Conservation (phyloP, 441 rosid genomes). For the Biscutella auriculata region DNA sequence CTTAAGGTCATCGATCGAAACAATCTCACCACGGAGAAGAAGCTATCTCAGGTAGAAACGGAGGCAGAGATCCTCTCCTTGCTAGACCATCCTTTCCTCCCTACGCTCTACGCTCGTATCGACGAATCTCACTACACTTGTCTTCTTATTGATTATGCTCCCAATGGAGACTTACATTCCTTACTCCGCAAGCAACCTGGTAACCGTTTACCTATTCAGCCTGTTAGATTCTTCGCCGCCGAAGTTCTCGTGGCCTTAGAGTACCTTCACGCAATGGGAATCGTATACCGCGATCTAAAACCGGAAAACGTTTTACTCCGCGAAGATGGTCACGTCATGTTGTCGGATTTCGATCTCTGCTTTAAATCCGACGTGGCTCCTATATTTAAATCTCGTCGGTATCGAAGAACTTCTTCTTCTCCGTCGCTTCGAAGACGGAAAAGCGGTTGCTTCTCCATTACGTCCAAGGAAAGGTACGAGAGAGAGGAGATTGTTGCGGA, state of each 20-base stretch:
- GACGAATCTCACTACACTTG: constrained; percentile 61
- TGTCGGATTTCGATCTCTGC: constrained; percentile 45
- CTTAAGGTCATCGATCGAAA: constrained; percentile 49
- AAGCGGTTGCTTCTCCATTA: constrained; percentile 14
- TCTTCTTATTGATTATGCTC: constrained; percentile 55
- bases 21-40: constrained; percentile 31
- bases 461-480: constrained; percentile 12
- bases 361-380: constrained; percentile 47
- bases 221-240: constrained; percentile 50
- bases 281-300: constrained; percentile 39
- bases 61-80: constrained; percentile 53
- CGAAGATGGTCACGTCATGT: constrained; percentile 42
- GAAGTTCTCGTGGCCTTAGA: constrained; percentile 65
- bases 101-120: constrained; percentile 51
- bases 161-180: constrained; percentile 53
- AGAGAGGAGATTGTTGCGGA: constrained; percentile 30
- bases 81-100: constrained; percentile 58
- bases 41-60: constrained; percentile 42
- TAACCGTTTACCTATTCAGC: constrained; percentile 31
- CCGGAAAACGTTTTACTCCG: constrained; percentile 42
- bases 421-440: constrained; percentile 4
- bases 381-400: constrained; percentile 19
- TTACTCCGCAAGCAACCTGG: constrained; percentile 51
- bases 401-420: constrained; percentile 7
- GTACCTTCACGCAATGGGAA: constrained; percentile 55